These are phyloP conservation scores for Endocalyx cinctus DNA, from an alignment of 2,329 filamentous ascomycete genomes.

Conservation along the genomic window DNA sequence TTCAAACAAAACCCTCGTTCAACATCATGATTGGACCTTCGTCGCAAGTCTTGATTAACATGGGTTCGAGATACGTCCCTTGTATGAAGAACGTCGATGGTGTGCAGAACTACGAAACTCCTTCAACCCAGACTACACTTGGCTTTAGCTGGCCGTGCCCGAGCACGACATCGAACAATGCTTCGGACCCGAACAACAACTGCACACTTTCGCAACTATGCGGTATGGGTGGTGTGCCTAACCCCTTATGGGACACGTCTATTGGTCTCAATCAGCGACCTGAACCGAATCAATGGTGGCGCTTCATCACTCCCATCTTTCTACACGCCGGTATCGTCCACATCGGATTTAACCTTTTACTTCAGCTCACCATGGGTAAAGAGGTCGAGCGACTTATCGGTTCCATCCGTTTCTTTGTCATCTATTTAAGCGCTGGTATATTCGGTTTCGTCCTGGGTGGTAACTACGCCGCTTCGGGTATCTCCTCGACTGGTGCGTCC, in stretches of 20 bases:
- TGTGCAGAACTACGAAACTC: slow-evolving; percentile 47
- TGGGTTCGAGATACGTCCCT: slow-evolving; percentile 87
- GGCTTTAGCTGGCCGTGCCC: slow-evolving; percentile 72
- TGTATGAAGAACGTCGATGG: slow-evolving; percentile 85
- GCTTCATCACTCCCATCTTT: slow-evolving; percentile 95
- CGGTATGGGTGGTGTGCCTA: slow-evolving; percentile 72
- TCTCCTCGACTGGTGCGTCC: slow-evolving; percentile 83
- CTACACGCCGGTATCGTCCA: slow-evolving; percentile 91
- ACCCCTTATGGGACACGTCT: slow-evolving; percentile 52
- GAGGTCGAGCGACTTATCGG: slow-evolving; percentile 94
- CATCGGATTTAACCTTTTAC: slow-evolving; percentile 90
- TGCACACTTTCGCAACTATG: slow-evolving; percentile 80
- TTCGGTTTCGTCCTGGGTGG: slow-evolving; percentile 94
- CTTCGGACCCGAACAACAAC: slow-evolving; percentile 40
- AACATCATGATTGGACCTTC: slow-evolving; percentile 98
- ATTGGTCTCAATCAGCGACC: slow-evolving; percentile 44
- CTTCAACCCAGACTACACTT: slow-evolving; percentile 17
- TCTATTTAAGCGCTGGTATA: slow-evolving; percentile 88
- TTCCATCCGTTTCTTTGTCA: slow-evolving; percentile 77
- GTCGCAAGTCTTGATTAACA: slow-evolving; percentile 85
- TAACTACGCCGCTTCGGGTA: slow-evolving; percentile 79
- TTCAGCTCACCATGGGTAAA: slow-evolving; percentile 82
- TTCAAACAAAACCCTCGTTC: slow-evolving; percentile 77
- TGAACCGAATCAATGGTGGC: slow-evolving; percentile 89
- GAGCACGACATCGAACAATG: slow-evolving; percentile 61